Evolutionary conservation across 345 rosid species (phyloP).

Genomic region (Moricandia moricandioides): DNA sequence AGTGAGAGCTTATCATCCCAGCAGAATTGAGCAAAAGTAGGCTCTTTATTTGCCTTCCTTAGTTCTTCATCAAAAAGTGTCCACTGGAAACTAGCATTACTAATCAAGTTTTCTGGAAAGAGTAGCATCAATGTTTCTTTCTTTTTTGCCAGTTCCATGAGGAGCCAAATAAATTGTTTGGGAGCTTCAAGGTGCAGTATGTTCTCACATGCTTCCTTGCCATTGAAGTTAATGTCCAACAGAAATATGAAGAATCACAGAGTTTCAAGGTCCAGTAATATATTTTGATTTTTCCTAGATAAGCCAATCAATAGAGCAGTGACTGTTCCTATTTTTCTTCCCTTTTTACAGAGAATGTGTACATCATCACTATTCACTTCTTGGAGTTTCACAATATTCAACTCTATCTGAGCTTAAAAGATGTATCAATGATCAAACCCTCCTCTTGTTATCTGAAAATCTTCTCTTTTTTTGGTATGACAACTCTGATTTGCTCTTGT

Average conservation of each 20-base stretch:
- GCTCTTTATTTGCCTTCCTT: neutral
- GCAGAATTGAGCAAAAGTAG: neutral
- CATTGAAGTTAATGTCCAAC: slow-evolving; percentile 40
- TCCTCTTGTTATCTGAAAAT: neutral
- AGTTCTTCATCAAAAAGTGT: too few species aligned
- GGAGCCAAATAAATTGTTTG: slow-evolving; percentile 48
- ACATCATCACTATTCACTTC: slow-evolving; percentile 52
- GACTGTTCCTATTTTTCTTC: slow-evolving; percentile 33
- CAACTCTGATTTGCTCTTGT: slow-evolving; percentile 11
- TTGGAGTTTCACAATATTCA: slow-evolving; percentile 84
- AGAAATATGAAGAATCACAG: slow-evolving; percentile 44
- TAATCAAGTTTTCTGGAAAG: too few species aligned
- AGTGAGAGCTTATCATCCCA: slow-evolving; percentile 43
- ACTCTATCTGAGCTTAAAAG: slow-evolving; percentile 89
- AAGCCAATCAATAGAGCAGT: neutral
- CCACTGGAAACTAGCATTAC: too few species aligned
- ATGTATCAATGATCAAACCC: slow-evolving; percentile 42
- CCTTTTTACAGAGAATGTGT: neutral
- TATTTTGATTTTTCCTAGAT: neutral
- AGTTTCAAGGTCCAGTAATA: slow-evolving; percentile 70
- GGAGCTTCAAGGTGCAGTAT: slow-evolving; percentile 60
- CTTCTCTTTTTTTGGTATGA: neutral
- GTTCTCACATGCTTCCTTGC: slow-evolving; percentile 56
- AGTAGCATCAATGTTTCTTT: neutral
- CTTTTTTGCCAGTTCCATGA: slow-evolving; percentile 43